Conservation (phyloP, 2,329 filamentous ascomycete species). For the Colletotrichum tropicale region DNA sequence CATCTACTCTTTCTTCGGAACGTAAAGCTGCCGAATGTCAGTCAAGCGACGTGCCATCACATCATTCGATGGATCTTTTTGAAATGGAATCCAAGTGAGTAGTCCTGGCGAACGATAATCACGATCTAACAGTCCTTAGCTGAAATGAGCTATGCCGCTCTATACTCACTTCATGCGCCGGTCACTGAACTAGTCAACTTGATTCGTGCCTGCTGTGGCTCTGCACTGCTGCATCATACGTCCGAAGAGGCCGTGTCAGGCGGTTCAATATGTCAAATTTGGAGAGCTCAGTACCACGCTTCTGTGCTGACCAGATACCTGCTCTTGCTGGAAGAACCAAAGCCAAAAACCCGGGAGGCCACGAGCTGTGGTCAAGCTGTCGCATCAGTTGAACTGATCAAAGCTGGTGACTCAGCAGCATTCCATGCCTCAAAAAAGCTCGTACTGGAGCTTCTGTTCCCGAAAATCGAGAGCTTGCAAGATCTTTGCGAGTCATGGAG, state of each 20-base stretch:
- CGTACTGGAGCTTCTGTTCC: constrained; percentile 56
- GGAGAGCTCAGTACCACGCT: constrained; percentile 47
- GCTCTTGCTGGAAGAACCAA: constrained; percentile 50
- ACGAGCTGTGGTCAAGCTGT: not conserved
- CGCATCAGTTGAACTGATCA: constrained; percentile 17
- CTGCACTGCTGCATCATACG: constrained; percentile 34
- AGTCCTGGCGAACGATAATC: not conserved
- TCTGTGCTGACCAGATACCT: constrained; percentile 57
- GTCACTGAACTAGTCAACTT: constrained; percentile 72
- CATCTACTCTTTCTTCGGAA: constrained; percentile 70
- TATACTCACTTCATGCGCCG: constrained; percentile 66
- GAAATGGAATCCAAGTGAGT: constrained; percentile 81
- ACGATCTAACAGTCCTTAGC: constrained; percentile 42
- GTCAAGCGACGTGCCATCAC: constrained; percentile 70
- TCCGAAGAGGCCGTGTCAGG: constrained; percentile 44
- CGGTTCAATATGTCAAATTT: constrained; percentile 52
- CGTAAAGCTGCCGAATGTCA: constrained; percentile 70
- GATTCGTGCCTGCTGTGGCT: constrained; percentile 71
- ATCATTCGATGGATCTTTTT: constrained; percentile 82
- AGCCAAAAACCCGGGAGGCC: not conserved
- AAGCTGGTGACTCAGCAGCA: constrained; percentile 36
- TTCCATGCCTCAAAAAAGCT: constrained; percentile 53
- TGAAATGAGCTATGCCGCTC: constrained; percentile 70
- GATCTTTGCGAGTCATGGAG: constrained; percentile 53
- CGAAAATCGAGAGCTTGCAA: constrained; percentile 55